These are phyloP conservation scores for Cytospora schulzeri DNA, from an alignment of 2,329 filamentous ascomycete species.

Conservation along the genomic window DNA sequence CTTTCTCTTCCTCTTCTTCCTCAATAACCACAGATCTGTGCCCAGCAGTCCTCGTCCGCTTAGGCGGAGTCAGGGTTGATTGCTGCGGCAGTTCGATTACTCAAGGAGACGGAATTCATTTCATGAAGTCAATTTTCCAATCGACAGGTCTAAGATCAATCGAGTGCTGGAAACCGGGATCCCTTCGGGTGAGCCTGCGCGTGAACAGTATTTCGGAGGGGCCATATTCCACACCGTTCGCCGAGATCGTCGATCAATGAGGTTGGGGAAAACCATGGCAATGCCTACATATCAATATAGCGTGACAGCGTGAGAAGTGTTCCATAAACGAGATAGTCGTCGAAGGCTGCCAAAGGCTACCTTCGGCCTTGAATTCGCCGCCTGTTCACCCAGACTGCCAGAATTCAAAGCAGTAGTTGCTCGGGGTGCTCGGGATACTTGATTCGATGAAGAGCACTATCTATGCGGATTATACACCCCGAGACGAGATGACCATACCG, in stretches of 20 bases:
- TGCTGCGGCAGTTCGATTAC: conserved; percentile 82
- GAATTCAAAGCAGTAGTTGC: too few relatives aligned
- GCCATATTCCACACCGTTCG: conserved; percentile 89
- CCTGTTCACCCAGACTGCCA: neutral
- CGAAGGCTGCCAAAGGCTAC: neutral
- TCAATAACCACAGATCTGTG: conserved; percentile 76
- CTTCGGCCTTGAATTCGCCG: conserved; percentile 2
- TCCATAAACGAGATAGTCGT: neutral
- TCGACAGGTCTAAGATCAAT: conserved; percentile 93
- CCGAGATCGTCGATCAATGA: conserved; percentile 89
- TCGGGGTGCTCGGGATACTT: neutral
- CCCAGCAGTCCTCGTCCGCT: conserved; percentile 69
- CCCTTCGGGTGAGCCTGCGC: conserved; percentile 70
- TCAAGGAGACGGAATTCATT: conserved; percentile 72
- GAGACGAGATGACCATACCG: neutral
- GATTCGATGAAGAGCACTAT: neutral
- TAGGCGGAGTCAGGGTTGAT: conserved; percentile 70
- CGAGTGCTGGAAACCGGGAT: conserved; percentile 65
- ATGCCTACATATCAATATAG: conserved; percentile 59
- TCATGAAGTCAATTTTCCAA: conserved; percentile 84
- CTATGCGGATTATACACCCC: too few relatives aligned
- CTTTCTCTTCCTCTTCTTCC: conserved; percentile 36
- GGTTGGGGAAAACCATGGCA: conserved; percentile 88
- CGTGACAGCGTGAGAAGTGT: neutral
- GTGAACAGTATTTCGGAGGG: conserved; percentile 58